Evolutionary conservation across 108 stramenopile genomes (phyloP).

Genomic region (Nitzschia putrida): DNA sequence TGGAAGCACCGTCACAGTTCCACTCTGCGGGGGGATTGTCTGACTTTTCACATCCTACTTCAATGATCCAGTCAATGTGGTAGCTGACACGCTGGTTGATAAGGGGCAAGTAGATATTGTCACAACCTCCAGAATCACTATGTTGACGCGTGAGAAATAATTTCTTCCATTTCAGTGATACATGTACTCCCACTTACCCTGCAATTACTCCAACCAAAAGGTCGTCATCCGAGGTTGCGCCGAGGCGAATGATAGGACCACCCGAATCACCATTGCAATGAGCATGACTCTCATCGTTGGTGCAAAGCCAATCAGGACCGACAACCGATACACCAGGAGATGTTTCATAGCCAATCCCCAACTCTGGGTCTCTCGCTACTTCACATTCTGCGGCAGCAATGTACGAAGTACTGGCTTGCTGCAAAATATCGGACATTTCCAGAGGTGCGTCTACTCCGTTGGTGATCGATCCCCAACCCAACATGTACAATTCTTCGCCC

Average conservation of each 20-base stretch:
- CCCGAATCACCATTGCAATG: constrained; percentile 29
- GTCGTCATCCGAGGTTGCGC: constrained; percentile 5
- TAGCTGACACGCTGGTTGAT: constrained; percentile 15
- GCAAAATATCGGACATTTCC: constrained; percentile 1
- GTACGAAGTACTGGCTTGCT: constrained; percentile 19
- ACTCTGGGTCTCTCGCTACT: constrained; percentile 6
- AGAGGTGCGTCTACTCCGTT: background rate
- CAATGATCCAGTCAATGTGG: constrained; percentile 25
- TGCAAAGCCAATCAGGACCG: constrained; percentile 23
- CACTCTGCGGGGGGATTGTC: constrained; percentile 18
- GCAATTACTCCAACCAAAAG: constrained; percentile 28
- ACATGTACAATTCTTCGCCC: constrained; percentile 7
- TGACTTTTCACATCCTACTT: constrained; percentile 17
- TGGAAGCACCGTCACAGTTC: constrained; percentile 6
- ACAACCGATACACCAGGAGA: background rate
- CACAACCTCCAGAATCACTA: constrained; percentile 2
- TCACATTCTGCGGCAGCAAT: constrained; percentile 14
- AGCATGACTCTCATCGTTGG: constrained; percentile 3
- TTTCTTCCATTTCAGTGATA: background rate
- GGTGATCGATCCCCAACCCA: constrained; percentile 29
- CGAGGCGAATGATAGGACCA: constrained; percentile 19
- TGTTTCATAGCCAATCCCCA: constrained; percentile 4
- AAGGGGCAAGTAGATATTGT: constrained; percentile 2
- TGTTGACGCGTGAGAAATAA: background rate
- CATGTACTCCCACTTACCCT: background rate